Evolutionary conservation across 192 early-diverging fungal species (phyloP).

Genomic region (Podila clonocystis): DNA sequence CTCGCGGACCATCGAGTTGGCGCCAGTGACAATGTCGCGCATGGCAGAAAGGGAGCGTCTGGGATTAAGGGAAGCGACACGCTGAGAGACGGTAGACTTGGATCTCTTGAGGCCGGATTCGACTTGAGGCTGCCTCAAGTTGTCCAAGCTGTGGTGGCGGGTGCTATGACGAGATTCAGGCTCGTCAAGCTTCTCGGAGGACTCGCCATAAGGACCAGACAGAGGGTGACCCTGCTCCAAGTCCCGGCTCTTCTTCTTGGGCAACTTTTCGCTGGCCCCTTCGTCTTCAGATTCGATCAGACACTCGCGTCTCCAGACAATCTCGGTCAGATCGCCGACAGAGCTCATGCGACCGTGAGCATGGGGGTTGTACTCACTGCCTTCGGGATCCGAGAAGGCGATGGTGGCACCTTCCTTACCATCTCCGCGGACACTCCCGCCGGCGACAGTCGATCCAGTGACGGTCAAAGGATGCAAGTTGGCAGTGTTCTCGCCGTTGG

Average conservation of each 20-base stretch:
- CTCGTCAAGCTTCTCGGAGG: not conserved
- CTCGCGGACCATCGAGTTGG: constrained; percentile 11
- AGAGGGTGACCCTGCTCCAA: constrained; percentile 1
- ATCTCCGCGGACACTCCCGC: constrained; percentile 3
- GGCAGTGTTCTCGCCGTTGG: constrained; percentile 4
- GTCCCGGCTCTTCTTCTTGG: constrained; percentile 3
- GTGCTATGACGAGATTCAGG: not conserved
- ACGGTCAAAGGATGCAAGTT: constrained; percentile 5
- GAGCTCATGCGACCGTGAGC: constrained; percentile 12
- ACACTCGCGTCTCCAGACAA: constrained; percentile 49
- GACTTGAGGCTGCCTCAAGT: not conserved
- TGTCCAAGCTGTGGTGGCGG: constrained; percentile 12
- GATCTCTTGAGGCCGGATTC: constrained; percentile 6
- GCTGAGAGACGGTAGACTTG: not conserved
- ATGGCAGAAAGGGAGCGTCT: constrained; percentile 12
- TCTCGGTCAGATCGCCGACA: constrained; percentile 31
- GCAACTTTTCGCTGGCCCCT: not conserved
- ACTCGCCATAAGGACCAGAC: not conserved
- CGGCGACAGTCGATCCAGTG: constrained; percentile 27
- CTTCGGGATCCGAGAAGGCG: constrained; percentile 18
- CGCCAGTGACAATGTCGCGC: constrained; percentile 36
- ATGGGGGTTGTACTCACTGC: constrained; percentile 25
- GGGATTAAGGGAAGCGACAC: constrained; percentile 8
- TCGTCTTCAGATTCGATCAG: constrained; percentile 34
- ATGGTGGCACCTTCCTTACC: constrained; percentile 1